A percentile compares a stretch with the other conserved stretches of the same genome.
Conservation (phyloP, 2,329 filamentous ascomycete species). For the Gaeumannomyces sp. region DNA sequence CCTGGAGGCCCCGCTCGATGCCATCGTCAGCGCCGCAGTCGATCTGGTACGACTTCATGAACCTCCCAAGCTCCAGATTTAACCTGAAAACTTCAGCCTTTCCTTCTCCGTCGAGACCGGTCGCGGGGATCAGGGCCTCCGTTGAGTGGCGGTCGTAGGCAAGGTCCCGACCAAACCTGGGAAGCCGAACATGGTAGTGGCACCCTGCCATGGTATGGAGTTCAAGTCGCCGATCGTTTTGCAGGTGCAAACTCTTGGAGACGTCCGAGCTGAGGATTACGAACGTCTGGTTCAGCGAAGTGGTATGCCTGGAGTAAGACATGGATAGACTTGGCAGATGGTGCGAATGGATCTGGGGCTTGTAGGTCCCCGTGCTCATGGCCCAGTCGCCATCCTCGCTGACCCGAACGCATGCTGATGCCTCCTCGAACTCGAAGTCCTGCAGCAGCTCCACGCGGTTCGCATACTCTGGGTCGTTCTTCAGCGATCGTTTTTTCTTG, state of each 20-base stretch:
- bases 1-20: constrained; percentile 69
- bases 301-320: constrained; percentile 90
- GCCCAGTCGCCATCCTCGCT: constrained; percentile 97
- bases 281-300: constrained; percentile 86
- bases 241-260: constrained; percentile 88
- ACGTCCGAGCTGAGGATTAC: constrained; percentile 84
- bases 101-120: constrained; percentile 79
- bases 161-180: constrained; percentile 85
- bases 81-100: constrained; percentile 88
- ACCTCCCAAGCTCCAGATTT: constrained; percentile 85
- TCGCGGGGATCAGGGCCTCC: constrained; percentile 80
- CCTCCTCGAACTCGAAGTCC: constrained; percentile 85
- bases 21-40: constrained; percentile 83
- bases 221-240: constrained; percentile 84
- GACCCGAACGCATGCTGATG: constrained; percentile 80
- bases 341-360: constrained; percentile 81
- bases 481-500: constrained; percentile 82
- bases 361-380: constrained; percentile 81
- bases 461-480: constrained; percentile 86
- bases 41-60: constrained; percentile 89
- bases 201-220: constrained; percentile 86
- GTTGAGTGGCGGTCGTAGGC: constrained; percentile 76
- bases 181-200: constrained; percentile 84
- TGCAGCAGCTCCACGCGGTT: constrained; percentile 92
- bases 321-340: constrained; percentile 87